These are phyloP conservation scores for Vanderwaltozyma polyspora DNA, from an alignment of 805 yeast genomes.

Conservation along the genomic window DNA sequence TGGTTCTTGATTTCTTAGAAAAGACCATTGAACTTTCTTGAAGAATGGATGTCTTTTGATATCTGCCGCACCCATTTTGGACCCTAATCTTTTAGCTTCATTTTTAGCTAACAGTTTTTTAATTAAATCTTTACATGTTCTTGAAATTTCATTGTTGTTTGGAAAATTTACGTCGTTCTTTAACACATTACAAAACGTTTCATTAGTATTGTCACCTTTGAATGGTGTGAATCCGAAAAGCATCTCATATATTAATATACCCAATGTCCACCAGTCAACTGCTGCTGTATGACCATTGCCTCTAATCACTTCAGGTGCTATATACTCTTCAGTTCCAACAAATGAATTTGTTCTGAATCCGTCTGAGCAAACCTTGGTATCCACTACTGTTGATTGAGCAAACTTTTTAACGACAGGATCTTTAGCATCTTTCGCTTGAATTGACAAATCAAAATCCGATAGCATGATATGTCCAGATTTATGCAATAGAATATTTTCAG, in stretches of 20 bases:
- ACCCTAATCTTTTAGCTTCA: conserved; percentile 80
- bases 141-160: conserved; percentile 54
- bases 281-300: conserved; percentile 97
- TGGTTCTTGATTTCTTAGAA: conserved; percentile 82
- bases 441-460: conserved; percentile 90
- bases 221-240: conserved; percentile 92
- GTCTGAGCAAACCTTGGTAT: conserved; percentile 89
- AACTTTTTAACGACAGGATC: conserved; percentile 40
- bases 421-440: conserved; percentile 69
- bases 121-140: conserved; percentile 68
- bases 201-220: conserved; percentile 80
- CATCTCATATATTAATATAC: conserved; percentile 90
- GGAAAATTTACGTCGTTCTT: conserved; percentile 76
- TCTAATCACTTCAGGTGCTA: conserved; percentile 95
- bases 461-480: conserved; percentile 98
- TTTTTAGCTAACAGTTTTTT: conserved; percentile 79
- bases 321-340: conserved; percentile 97
- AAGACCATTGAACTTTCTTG: conserved; percentile 90
- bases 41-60: conserved; percentile 85
- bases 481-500: conserved; percentile 88
- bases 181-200: conserved; percentile 79
- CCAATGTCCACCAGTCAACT: conserved; percentile 99
- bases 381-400: conserved; percentile 36
- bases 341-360: conserved; percentile 95
- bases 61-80: conserved; percentile 90